Evolutionary conservation across 352 stramenopile genomes (phyloP), one percentile per base, ranked within the genome.

Genomic region (Pythium vanterpoolii): DNA sequence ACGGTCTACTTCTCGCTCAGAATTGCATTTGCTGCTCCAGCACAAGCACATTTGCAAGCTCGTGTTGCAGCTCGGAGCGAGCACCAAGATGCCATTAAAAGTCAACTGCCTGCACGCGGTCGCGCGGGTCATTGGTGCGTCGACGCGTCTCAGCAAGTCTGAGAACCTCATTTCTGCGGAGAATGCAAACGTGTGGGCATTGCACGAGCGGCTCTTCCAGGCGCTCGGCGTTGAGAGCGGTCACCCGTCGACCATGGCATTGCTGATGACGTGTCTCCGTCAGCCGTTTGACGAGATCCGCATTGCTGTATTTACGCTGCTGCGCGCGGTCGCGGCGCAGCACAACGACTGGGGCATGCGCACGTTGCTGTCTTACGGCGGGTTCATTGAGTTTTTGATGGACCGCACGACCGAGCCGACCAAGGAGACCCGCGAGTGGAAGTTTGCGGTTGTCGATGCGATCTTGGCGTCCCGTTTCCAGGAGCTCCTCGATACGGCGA

Each of bases 351-450:
- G 83, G 83, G 83, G 84, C 26, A 56, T 95, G 54, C 75, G 73
- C 10, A 56, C 68, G 18, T 39, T 95, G 58, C 67, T 79, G 8
- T 83, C 77, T 11, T 93, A 93, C 61, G 86, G 82, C 30, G 84
- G 86, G 10, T 90, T 95, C 52, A 84, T 93, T 46, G 86, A 95
- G 68, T 95, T 90, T 58, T 66, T 95, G 31, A 56, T 93, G 57
- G 81, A 95, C 62, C 80, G 84, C 33, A 72, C 67, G 21, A 95
- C 86, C 9, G 86, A 95, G 58, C 82, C 84, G 24, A 93, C 77
- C 24, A 95, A 94, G 49, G 72, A 87, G 49, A 89, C 82, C 24
- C 79, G 84, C 60, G 86, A 95, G 69, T 95, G 86, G 86, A 95
- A 95, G 63, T 95, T 95, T 63, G 81, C 86, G 8, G 69, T 95